phyloP scores from a whole-genome alignment of 2,329 filamentous ascomycete species.

The Sclerotinia nivalis region DNA sequence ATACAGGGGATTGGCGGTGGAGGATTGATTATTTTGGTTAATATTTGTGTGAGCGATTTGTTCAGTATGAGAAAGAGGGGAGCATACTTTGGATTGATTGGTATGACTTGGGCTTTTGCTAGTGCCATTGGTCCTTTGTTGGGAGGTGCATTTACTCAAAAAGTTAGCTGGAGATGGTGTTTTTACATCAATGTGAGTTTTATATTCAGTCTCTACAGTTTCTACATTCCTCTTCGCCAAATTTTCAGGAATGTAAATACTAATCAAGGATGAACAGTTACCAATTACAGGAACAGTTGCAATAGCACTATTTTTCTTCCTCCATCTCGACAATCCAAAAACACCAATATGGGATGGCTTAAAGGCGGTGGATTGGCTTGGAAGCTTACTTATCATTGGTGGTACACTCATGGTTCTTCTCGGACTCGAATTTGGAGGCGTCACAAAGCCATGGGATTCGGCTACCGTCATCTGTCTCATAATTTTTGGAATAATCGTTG shows the following conservation, averaged over 20 bases:
- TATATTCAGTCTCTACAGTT: neutral
- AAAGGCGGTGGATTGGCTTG: slow-evolving; percentile 61
- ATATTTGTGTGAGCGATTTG: slow-evolving; percentile 55
- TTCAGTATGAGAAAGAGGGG: slow-evolving; percentile 51
- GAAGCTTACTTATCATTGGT: slow-evolving; percentile 62
- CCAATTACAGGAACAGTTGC: slow-evolving; percentile 40
- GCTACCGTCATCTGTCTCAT: slow-evolving; percentile 45
- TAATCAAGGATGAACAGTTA: neutral
- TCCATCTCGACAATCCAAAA: slow-evolving; percentile 66
- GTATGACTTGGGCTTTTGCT: slow-evolving; percentile 63
- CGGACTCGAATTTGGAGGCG: slow-evolving; percentile 81
- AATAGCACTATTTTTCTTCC: slow-evolving; percentile 59
- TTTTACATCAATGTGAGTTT: slow-evolving; percentile 40
- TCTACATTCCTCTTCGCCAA: neutral
- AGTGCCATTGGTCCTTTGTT: slow-evolving; percentile 65
- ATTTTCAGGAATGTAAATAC: neutral
- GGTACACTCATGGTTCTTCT: slow-evolving; percentile 84
- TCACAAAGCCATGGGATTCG: slow-evolving; percentile 60
- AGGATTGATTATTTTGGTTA: slow-evolving; percentile 54
- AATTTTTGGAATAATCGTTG: slow-evolving; percentile 62
- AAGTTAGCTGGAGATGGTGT: slow-evolving; percentile 62
- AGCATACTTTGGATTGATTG: slow-evolving; percentile 63
- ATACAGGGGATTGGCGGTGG: slow-evolving; percentile 49
- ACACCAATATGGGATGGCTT: slow-evolving; percentile 63
- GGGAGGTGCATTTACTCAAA: slow-evolving; percentile 65